These are phyloP conservation scores for Aspergillus pseudonomiae DNA, from an alignment of 2,329 filamentous ascomycete species.

Conservation along the genomic window DNA sequence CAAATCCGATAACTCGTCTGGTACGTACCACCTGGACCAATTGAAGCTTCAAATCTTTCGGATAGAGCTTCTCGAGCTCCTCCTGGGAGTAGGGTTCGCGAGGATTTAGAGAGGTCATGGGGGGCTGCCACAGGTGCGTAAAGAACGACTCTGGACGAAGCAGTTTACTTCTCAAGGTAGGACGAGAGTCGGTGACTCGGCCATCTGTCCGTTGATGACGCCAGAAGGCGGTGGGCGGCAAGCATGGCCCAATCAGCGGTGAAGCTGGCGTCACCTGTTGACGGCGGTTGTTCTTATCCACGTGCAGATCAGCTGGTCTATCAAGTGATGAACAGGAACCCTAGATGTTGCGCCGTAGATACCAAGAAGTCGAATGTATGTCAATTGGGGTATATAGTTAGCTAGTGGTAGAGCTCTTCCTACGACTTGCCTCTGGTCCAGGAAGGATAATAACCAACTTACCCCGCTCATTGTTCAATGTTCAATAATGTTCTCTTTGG, in stretches of 20 bases:
- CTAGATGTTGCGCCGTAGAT: background rate
- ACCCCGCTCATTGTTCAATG: background rate
- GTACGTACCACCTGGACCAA: conserved; percentile 77
- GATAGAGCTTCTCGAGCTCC: conserved; percentile 82
- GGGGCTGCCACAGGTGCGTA: background rate
- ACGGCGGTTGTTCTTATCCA: background rate
- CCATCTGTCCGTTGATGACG: conserved; percentile 20
- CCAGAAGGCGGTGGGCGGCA: conserved; percentile 14
- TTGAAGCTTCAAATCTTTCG: conserved; percentile 75
- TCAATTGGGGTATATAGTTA: background rate
- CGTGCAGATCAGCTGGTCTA: conserved; percentile 2
- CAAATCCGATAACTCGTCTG: background rate
- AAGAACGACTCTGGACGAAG: background rate
- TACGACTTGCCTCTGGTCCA: background rate
- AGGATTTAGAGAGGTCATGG: conserved; percentile 78
- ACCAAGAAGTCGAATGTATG: background rate
- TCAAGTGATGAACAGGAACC: conserved; percentile 1
- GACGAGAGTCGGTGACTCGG: background rate
- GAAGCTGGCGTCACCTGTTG: conserved; percentile 14
- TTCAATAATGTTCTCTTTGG: background rate
- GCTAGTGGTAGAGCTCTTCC: background rate
- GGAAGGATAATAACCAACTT: too few relatives aligned
- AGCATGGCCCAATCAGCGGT: conserved; percentile 15
- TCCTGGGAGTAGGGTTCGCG: conserved; percentile 76
- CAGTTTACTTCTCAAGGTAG: background rate